Evolutionary conservation across 2,329 filamentous ascomycete genomes (phyloP).

Genomic region (Sclerotinia subarctica): DNA sequence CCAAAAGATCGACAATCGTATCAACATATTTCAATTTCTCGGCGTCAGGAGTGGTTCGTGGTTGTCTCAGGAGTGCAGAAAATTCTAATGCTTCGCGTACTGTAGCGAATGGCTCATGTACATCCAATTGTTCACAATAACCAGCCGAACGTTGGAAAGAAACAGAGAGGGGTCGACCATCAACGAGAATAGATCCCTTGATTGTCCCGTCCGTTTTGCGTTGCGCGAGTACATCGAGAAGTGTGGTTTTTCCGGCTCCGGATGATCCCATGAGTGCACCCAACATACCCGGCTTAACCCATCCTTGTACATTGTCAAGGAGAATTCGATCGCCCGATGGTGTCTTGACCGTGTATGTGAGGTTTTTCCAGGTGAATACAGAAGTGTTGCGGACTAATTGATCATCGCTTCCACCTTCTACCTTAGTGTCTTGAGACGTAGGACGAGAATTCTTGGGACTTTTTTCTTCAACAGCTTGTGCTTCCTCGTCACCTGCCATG

Average conservation of each 20-base stretch:
- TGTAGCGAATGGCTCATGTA: slow-evolving; percentile 78
- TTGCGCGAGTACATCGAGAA: slow-evolving; percentile 80
- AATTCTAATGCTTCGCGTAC: slow-evolving; percentile 86
- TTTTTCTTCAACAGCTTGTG: slow-evolving; percentile 25
- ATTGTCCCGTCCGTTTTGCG: slow-evolving; percentile 87
- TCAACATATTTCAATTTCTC: slow-evolving; percentile 87
- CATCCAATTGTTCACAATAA: slow-evolving; percentile 69
- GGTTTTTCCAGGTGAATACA: slow-evolving; percentile 71
- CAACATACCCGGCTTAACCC: slow-evolving; percentile 58
- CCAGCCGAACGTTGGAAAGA: slow-evolving; percentile 90
- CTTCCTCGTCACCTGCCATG: slow-evolving; percentile 50
- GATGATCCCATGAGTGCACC: slow-evolving; percentile 60
- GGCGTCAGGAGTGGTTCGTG: slow-evolving; percentile 61
- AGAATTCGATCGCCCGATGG: slow-evolving; percentile 61
- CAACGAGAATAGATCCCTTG: slow-evolving; percentile 72
- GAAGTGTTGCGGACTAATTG: slow-evolving; percentile 60
- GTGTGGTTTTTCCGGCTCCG: slow-evolving; percentile 84
- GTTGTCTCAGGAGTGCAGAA: slow-evolving; percentile 79
- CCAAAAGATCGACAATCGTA: slow-evolving; percentile 63
- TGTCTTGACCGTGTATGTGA: slow-evolving; percentile 64
- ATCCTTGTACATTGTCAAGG: slow-evolving; percentile 63
- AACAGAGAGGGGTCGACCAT: slow-evolving; percentile 63
- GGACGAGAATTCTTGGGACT: slow-evolving; percentile 19
- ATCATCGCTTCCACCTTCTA: slow-evolving; percentile 35
- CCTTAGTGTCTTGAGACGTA: slow-evolving; percentile 37